A percentile compares a stretch with the other conserved stretches of the same genome.
Conservation (phyloP, 2,329 filamentous ascomycete genomes). For the Colletotrichum cordylinicola region DNA sequence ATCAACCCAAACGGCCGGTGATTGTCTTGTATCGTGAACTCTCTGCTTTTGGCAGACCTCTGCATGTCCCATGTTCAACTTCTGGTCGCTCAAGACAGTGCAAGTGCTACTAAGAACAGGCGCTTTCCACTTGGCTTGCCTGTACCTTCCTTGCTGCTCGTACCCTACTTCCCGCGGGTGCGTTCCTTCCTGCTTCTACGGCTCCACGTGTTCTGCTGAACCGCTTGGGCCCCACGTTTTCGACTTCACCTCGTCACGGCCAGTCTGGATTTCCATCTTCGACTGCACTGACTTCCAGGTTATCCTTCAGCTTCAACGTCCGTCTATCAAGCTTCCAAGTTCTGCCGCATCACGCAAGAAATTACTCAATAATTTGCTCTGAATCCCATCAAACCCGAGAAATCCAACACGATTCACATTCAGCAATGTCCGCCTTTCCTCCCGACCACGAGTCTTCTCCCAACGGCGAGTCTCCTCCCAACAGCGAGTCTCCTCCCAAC, state of each 20-base stretch:
- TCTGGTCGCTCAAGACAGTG: neutral
- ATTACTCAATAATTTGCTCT: neutral
- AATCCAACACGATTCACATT: neutral
- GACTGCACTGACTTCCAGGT: neutral
- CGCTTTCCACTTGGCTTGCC: neutral
- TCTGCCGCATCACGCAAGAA: neutral
- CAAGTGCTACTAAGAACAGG: neutral
- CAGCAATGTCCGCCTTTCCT: neutral
- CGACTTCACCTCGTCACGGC: neutral
- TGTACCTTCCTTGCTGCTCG: rapidly evolving
- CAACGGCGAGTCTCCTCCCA: neutral
- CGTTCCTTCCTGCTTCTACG: neutral
- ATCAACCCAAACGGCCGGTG: neutral
- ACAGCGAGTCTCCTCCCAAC: neutral
- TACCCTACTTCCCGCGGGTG: neutral
- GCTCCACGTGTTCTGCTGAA: neutral
- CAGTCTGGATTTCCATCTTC: neutral
- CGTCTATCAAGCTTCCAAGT: neutral
- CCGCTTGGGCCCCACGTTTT: neutral
- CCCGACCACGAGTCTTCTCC: neutral
- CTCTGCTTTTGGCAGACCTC: neutral
- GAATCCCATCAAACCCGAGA: neutral
- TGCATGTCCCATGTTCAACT: neutral
- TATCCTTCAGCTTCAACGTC: rapidly evolving
- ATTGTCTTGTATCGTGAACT: neutral